Conservation (phyloP, 2,329 filamentous ascomycete species). For the Fusarium sarcochroum region DNA sequence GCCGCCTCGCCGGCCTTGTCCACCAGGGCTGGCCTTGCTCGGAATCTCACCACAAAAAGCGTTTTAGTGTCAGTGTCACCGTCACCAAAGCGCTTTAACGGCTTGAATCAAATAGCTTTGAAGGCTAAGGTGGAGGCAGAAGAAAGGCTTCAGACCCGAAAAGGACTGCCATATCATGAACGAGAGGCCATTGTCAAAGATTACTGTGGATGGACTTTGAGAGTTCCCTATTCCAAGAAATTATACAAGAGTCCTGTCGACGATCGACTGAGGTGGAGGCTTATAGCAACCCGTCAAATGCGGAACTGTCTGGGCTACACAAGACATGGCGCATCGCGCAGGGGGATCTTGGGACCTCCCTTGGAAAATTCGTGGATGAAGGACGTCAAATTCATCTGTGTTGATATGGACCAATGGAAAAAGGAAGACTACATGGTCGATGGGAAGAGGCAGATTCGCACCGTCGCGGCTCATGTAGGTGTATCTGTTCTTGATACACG, state of each 20-base stretch:
- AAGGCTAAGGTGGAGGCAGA: not conserved
- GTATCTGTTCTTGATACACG: slow-evolving; percentile 30
- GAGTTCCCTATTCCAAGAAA: slow-evolving; percentile 21
- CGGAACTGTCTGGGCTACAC: slow-evolving; percentile 13
- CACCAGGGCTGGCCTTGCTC: not conserved
- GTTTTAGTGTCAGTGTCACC: too few relatives aligned
- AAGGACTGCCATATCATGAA: not conserved
- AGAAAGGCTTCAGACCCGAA: not conserved
- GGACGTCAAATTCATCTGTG: slow-evolving; percentile 20
- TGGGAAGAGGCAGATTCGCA: not conserved
- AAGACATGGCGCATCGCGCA: not conserved
- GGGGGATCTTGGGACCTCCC: not conserved
- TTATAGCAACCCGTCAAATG: slow-evolving; percentile 2
- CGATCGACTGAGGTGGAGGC: not conserved
- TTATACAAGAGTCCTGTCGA: not conserved
- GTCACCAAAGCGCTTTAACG: too few relatives aligned
- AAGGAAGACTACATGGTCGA: not conserved
- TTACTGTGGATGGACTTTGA: not conserved
- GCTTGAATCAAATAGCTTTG: too few relatives aligned
- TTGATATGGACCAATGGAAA: slow-evolving; percentile 14
- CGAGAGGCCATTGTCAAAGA: not conserved
- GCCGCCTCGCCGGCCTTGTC: not conserved
- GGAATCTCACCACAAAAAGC: not conserved
- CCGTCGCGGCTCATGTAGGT: slow-evolving; percentile 23
- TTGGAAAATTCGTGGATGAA: slow-evolving; percentile 6